Conservation (phyloP, 2,329 filamentous ascomycete genomes). For the Penicillium verrucosum region DNA sequence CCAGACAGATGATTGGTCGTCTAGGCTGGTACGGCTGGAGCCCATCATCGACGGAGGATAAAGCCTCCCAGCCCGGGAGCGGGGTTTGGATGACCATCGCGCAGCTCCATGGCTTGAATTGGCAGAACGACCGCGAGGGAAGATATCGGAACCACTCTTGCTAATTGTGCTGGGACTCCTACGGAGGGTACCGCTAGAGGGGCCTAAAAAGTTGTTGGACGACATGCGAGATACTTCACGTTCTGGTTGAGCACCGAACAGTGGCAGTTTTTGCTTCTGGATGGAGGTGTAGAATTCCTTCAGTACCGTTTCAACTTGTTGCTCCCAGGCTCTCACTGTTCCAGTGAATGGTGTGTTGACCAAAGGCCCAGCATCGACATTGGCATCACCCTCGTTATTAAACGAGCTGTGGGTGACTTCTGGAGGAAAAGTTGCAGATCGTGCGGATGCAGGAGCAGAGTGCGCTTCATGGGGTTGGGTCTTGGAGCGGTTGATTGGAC, state of each 20-base stretch:
- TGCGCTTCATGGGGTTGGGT: slow-evolving; percentile 40
- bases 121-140: slow-evolving; percentile 66
- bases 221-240: slow-evolving; percentile 37
- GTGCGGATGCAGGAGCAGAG: slow-evolving; percentile 21
- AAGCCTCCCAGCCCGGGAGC: slow-evolving; percentile 68
- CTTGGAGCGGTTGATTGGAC: slow-evolving; percentile 26
- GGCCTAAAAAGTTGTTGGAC: slow-evolving; percentile 66
- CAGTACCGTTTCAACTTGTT: slow-evolving; percentile 82
- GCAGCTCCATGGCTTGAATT: slow-evolving; percentile 63
- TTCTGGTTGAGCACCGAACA: slow-evolving; percentile 67
- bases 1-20: slow-evolving; percentile 86
- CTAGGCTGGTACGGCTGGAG: slow-evolving; percentile 89
- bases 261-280: slow-evolving; percentile 76
- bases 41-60: slow-evolving; percentile 77
- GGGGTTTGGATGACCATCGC: slow-evolving; percentile 80
- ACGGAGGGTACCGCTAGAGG: slow-evolving; percentile 65
- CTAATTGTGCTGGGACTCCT: slow-evolving; percentile 87
- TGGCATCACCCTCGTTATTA: slow-evolving; percentile 27
- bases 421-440: slow-evolving; percentile 19
- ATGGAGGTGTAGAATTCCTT: slow-evolving; percentile 92
- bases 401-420: slow-evolving; percentile 15
- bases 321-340: slow-evolving; percentile 75
- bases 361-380: slow-evolving; percentile 58
- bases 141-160: slow-evolving; percentile 81
- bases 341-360: slow-evolving; percentile 76